Conservation (phyloP, 225 moss, liverwort and hornwort genomes). For the Sphagnum contortum region DNA sequence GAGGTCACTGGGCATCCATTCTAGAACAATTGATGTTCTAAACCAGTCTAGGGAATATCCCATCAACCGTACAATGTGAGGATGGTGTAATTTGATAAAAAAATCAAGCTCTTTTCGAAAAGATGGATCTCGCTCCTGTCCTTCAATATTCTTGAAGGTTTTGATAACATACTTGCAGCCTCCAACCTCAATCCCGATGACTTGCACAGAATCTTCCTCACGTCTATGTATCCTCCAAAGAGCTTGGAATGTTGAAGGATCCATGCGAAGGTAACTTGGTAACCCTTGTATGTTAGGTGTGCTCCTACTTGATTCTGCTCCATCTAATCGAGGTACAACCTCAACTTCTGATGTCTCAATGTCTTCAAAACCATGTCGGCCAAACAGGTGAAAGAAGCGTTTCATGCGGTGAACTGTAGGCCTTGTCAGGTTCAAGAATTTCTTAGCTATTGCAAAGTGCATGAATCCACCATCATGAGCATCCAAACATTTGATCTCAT, state of each 20-base stretch:
- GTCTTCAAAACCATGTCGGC: background rate
- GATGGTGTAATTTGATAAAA: constrained; percentile 14
- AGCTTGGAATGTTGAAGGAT: background rate
- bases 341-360: background rate
- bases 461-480: background rate
- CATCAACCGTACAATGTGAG: constrained; percentile 14
- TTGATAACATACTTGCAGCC: constrained; percentile 31
- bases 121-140: background rate
- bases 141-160: background rate
- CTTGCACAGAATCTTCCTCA: constrained; percentile 11
- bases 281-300: background rate
- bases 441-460: background rate
- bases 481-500: background rate
- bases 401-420: background rate
- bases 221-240: background rate
- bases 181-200: constrained; percentile 13
- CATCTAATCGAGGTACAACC: accelerated
- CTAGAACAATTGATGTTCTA: constrained; percentile 16
- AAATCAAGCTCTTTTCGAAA: constrained; percentile 9
- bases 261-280: constrained; percentile 18
- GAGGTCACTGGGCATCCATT: constrained; percentile 7
- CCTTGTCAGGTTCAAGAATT: background rate
- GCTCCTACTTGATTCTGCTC: background rate
- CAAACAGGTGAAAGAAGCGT: background rate
- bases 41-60: constrained; percentile 6